Evolutionary conservation across 2,329 filamentous ascomycete species (phyloP), one percentile per base, ranked within the genome.

Genomic region (Pseudogymnoascus sp.): DNA sequence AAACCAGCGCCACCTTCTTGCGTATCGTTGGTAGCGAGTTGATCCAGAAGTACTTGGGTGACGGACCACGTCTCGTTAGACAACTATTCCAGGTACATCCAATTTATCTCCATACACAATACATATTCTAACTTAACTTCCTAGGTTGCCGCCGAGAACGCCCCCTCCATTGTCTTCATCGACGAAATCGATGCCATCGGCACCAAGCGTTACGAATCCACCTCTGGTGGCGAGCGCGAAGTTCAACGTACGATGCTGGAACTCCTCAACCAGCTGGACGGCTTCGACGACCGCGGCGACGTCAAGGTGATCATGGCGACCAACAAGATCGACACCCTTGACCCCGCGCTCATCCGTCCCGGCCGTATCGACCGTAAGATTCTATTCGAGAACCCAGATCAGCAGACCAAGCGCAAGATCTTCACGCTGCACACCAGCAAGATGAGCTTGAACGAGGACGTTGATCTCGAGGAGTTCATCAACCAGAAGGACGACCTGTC

Each of bases 281-380:
- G 95, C 72, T 99, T 99, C 78, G 95, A 99, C 74, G 96, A 99
- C 77, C 90, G 95, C 65, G 96, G 95, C 70, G 95, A 99, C 74
- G 93, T 99, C 77, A 99, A 99, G 82, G 95, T 99, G 66, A 93
- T 99, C 76, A 97, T 99, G 93, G 96, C 95, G 11, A 99, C 95
- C 69, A 99, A 99, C 87, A 99, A 99, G 85, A 99, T 99, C 70
- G 96, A 99, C 70, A 96, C 91, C 3, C 83, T 99, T 29, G 96
- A 99, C 73, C 95, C 95, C 63, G 95, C 95, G 17, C 82, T 99
- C 70, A 99, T 99, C 74, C 89, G 95, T 69, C 95, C 95, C 50
- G 95, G 95, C 67, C 93, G 95, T 83, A 99, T 99, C 76, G 95
- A 99, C 77, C 88, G 95, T 71, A 99, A 99, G 85, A 99, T 99